Conservation (phyloP, 2,329 filamentous ascomycete genomes). For the Xylariaceae sp. region DNA sequence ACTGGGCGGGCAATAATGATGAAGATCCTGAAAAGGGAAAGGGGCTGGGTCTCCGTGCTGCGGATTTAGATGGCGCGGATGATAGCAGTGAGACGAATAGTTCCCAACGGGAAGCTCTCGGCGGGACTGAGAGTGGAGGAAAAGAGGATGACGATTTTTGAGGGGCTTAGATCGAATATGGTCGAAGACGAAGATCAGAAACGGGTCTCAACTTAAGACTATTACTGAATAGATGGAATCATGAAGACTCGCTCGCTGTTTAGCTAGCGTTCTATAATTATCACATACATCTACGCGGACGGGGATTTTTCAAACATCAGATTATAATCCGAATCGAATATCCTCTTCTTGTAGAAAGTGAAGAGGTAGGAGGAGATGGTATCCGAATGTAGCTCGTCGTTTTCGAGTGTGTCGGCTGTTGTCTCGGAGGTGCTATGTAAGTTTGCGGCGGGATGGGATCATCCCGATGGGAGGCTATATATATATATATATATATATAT, state of each 20-base stretch:
- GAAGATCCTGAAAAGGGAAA: constrained; percentile 49
- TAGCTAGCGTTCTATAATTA: constrained; percentile 1
- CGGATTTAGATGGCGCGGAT: constrained; percentile 58
- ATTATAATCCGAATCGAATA: too few relatives aligned
- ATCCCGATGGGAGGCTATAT: too few relatives aligned
- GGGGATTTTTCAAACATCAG: too few relatives aligned
- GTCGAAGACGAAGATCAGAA: constrained; percentile 8
- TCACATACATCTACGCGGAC: too few relatives aligned
- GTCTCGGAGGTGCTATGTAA: too few relatives aligned
- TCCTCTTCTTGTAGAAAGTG: too few relatives aligned
- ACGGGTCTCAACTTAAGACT: not conserved
- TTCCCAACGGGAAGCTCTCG: constrained; percentile 39
- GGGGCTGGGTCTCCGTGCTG: constrained; percentile 61
- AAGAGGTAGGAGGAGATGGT: too few relatives aligned
- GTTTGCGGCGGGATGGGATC: too few relatives aligned
- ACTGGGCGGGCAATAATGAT: constrained; percentile 63
- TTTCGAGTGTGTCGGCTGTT: too few relatives aligned
- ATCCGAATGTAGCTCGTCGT: too few relatives aligned
- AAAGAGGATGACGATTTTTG: constrained; percentile 21
- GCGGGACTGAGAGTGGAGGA: constrained; percentile 15
- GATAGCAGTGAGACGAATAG: constrained; percentile 67
- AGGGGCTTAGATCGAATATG: constrained; percentile 18
- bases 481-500: too few relatives aligned
- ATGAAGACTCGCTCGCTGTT: constrained; percentile 22
- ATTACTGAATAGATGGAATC: constrained; percentile 5